These are phyloP conservation scores for Yarrowia deformans DNA, from an alignment of 805 yeast species.

Conservation along the genomic window DNA sequence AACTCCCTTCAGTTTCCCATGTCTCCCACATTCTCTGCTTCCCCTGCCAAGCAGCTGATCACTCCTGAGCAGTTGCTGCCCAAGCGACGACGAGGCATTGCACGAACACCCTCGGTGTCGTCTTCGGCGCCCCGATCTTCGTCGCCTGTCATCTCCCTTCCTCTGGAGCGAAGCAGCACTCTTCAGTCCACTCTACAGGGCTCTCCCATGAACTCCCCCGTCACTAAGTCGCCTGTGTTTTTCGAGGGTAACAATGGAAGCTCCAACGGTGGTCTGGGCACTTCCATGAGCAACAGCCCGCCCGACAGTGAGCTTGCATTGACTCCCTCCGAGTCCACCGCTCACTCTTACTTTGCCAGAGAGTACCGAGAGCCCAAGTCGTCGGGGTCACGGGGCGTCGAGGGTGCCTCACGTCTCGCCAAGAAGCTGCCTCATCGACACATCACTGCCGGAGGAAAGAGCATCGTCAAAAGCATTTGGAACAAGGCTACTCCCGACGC, in stretches of 20 bases:
- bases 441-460: conserved; percentile 22
- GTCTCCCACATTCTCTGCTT: conserved; percentile 33
- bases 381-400: conserved; percentile 4
- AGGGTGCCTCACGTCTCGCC: conserved; percentile 7
- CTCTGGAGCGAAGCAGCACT: conserved; percentile 21
- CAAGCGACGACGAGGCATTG: conserved; percentile 20
- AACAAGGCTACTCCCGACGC: conserved; percentile 26
- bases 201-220: conserved; percentile 17
- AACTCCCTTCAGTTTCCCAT: conserved; percentile 25
- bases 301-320: conserved; percentile 16
- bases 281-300: conserved; percentile 7
- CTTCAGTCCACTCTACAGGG: conserved; percentile 14
- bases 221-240: conserved; percentile 18
- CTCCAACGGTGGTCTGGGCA: conserved; percentile 6
- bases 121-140: conserved; percentile 22
- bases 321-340: conserved; percentile 33
- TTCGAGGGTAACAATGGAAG: conserved; percentile 23
- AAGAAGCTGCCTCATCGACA: conserved; percentile 33
- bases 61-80: conserved; percentile 33
- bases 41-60: conserved; percentile 34
- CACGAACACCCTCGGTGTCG: conserved; percentile 12
- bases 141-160: conserved; percentile 16
- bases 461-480: conserved; percentile 27
- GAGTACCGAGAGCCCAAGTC: conserved; percentile 22
- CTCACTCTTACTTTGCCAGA: conserved; percentile 32